Percentiles rank a stretch among this genome's conserved stretches.
phyloP scores from a whole-genome alignment of 164 flowering plant genomes.

The Umbilicus rupestris region DNA sequence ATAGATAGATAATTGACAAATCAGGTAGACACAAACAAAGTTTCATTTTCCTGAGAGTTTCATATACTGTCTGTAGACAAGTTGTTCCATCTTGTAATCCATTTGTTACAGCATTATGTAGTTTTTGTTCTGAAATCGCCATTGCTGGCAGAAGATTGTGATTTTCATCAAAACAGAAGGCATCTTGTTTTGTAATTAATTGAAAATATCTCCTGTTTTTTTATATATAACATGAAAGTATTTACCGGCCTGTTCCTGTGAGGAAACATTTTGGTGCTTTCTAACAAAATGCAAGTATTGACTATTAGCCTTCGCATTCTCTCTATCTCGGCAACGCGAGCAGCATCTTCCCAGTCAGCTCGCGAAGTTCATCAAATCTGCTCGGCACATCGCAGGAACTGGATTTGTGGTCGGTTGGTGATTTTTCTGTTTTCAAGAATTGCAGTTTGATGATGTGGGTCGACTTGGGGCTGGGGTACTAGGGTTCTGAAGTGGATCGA shows the following conservation, averaged over 20 bases:
- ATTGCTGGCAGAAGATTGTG: too few relatives aligned
- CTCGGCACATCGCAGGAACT: neutral
- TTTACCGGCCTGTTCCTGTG: too few relatives aligned
- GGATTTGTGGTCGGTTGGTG: neutral
- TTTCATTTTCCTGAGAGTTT: neutral
- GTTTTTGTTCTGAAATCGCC: neutral
- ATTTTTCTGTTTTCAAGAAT: neutral
- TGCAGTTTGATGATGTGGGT: neutral
- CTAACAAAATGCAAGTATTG: neutral
- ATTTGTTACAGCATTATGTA: neutral
- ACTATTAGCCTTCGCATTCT: neutral
- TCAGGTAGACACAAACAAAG: neutral
- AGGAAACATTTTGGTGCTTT: too few relatives aligned
- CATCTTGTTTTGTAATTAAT: neutral
- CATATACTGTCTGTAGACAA: neutral
- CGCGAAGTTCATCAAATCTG: neutral
- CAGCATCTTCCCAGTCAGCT: neutral
- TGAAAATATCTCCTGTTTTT: neutral
- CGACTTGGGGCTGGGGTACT: conserved; percentile 1
- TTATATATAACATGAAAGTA: neutral
- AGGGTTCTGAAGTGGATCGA: neutral
- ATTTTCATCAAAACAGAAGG: too few relatives aligned
- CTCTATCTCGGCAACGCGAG: neutral
- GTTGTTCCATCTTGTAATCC: neutral
- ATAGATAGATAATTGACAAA: neutral